These are phyloP conservation scores for Fraxinus sp. DNA, from an alignment of 305 asterid genomes.

Conservation along the genomic window DNA sequence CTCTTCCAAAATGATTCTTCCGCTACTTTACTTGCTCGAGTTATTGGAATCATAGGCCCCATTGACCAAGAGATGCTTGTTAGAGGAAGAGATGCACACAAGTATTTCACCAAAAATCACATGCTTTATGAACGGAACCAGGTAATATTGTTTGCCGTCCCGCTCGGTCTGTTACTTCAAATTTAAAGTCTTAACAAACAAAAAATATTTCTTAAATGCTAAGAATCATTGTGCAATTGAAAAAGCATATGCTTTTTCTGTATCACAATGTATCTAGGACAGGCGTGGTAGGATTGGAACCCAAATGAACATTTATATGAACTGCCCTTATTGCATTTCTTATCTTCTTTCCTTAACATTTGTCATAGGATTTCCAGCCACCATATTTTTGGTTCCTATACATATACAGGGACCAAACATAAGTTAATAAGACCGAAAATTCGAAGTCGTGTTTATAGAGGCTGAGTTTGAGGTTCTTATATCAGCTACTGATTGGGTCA, in stretches of 20 bases:
- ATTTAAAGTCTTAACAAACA: not conserved
- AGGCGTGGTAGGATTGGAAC: not conserved
- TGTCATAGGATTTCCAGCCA: not conserved
- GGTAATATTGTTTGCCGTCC: constrained; percentile 40
- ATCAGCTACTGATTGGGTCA: not conserved
- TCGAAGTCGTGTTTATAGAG: not conserved
- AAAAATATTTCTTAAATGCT: constrained; percentile 1
- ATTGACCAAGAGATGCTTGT: constrained; percentile 89
- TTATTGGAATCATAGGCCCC: constrained; percentile 81
- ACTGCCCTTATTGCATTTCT: not conserved
- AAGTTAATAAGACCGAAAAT: not conserved
- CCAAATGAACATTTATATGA: constrained; percentile 6
- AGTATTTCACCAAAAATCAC: constrained; percentile 90
- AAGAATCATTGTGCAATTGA: not conserved
- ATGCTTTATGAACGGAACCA: constrained; percentile 96
- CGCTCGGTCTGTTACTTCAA: not conserved
- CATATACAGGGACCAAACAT: not conserved
- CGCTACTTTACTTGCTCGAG: constrained; percentile 95
- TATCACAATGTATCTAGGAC: not conserved
- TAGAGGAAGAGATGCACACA: constrained; percentile 83
- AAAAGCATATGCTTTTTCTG: not conserved
- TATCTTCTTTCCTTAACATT: constrained; percentile 2
- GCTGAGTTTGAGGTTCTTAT: not conserved
- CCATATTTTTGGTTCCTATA: not conserved
- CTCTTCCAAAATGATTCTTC: constrained; percentile 98